A percentile compares a stretch with the other conserved stretches of the same genome.
Conservation (phyloP, 257 asterid species). For the Rehmannia glutinosa region DNA sequence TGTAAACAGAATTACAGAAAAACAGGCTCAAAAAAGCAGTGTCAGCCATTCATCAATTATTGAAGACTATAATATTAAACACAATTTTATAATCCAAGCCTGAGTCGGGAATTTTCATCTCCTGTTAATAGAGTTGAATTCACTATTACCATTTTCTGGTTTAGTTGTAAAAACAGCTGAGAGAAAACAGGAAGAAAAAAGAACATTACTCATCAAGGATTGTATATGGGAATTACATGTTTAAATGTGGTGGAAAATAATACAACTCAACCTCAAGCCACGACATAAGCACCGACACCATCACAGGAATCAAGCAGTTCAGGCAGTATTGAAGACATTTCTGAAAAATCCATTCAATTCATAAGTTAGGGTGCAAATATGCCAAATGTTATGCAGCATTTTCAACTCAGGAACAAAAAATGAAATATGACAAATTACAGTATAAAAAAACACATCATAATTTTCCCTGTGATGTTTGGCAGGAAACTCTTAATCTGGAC, state of each 20-base stretch:
- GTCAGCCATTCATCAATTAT: not conserved
- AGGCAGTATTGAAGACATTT: constrained; percentile 84
- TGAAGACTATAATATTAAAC: not conserved
- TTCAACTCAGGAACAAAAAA: too few relatives aligned
- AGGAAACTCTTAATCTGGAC: not conserved
- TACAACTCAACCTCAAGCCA: constrained; percentile 13
- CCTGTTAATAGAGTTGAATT: constrained; percentile 3
- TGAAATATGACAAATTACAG: too few relatives aligned
- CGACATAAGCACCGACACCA: constrained; percentile 59
- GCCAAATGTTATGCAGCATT: too few relatives aligned
- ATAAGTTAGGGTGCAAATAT: not conserved
- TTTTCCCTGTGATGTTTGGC: too few relatives aligned
- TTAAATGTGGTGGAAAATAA: constrained; percentile 2
- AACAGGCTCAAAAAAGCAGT: not conserved
- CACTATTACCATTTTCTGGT: not conserved
- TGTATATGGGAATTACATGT: constrained; percentile 5
- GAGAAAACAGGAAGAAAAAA: not conserved
- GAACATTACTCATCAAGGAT: constrained; percentile 4
- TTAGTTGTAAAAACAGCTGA: too few relatives aligned
- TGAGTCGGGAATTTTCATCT: not conserved
- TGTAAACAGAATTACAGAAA: not conserved
- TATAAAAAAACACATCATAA: too few relatives aligned
- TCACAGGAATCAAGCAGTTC: constrained; percentile 91
- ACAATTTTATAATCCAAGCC: not conserved
- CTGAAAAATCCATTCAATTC: constrained; percentile 36